These are phyloP conservation scores for Parmelia sp. DNA, from an alignment of 495 filamentous ascomycete species.

Conservation along the genomic window DNA sequence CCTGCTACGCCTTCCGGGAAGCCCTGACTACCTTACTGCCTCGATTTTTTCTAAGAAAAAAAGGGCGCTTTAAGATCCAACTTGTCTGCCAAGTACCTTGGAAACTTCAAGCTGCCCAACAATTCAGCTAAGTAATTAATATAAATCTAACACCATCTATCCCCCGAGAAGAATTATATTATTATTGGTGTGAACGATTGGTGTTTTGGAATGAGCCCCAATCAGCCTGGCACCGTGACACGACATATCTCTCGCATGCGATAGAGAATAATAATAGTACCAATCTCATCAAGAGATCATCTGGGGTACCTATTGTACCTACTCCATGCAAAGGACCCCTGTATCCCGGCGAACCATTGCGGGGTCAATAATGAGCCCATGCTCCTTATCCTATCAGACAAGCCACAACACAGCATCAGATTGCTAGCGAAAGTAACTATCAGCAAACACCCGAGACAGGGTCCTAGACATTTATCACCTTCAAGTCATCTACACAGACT, in stretches of 20 bases:
- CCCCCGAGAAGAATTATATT: too few species aligned
- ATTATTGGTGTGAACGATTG: not conserved
- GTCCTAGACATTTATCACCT: too few species aligned
- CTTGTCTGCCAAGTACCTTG: not conserved
- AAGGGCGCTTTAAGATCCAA: too few species aligned
- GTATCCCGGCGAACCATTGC: not conserved
- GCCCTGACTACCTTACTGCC: not conserved
- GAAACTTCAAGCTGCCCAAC: not conserved
- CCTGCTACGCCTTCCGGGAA: conserved; percentile 2
- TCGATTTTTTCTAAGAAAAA: too few species aligned
- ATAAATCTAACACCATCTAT: too few species aligned
- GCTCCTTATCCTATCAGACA: not conserved
- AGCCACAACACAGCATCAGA: too few species aligned
- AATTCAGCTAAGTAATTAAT: not conserved
- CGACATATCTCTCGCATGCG: not conserved
- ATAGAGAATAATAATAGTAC: not conserved
- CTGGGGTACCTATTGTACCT: too few species aligned
- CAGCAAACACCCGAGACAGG: not conserved
- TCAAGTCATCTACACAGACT: too few species aligned
- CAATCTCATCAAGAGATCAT: not conserved
- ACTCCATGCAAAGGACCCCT: not conserved
- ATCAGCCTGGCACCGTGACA: conserved; percentile 5
- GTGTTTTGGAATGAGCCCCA: not conserved
- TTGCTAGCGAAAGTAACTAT: not conserved
- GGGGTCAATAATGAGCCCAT: not conserved